Evolutionary conservation across 805 yeast species (phyloP).

Genomic region (Lachancea quebecensis): DNA sequence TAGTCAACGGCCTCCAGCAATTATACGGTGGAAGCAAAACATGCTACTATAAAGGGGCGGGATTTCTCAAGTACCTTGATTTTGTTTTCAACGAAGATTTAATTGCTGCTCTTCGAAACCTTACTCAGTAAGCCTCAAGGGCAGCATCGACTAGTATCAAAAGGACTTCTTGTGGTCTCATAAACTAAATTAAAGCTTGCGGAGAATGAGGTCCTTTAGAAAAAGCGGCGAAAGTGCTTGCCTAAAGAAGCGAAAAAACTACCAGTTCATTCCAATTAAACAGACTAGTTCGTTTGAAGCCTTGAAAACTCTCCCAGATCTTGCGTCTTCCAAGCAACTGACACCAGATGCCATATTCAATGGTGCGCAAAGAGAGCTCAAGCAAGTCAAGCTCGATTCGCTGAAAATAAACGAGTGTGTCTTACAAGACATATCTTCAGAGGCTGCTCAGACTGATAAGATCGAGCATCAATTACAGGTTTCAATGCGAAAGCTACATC

Average conservation of each 20-base stretch:
- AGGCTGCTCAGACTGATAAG: constrained; percentile 24
- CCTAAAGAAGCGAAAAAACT: constrained; percentile 6
- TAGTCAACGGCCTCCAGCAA: too few relatives aligned
- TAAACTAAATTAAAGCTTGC: too few relatives aligned
- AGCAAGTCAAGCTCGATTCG: constrained; percentile 19
- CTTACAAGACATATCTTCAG: constrained; percentile 28
- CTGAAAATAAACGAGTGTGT: constrained; percentile 15
- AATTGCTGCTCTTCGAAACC: too few relatives aligned
- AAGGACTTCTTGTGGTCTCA: too few relatives aligned
- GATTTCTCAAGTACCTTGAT: too few relatives aligned
- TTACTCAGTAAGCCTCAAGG: too few relatives aligned
- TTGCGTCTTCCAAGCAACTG: constrained; percentile 13
- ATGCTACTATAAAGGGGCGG: too few relatives aligned
- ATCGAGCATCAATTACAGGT: constrained; percentile 19
- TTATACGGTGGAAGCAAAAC: too few relatives aligned
- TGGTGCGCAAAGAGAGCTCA: constrained; percentile 18
- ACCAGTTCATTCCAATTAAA: constrained; percentile 11
- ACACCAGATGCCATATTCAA: constrained; percentile 20
- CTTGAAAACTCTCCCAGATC: constrained; percentile 12
- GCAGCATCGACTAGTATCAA: too few relatives aligned
- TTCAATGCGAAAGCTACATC: constrained; percentile 19
- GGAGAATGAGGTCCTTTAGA: background rate
- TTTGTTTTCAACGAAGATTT: too few relatives aligned
- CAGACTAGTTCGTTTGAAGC: constrained; percentile 13
- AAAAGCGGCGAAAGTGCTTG: constrained; percentile 1